These are phyloP conservation scores for Neonectria magnoliae DNA, from an alignment of 2,329 filamentous ascomycete species.

Conservation along the genomic window DNA sequence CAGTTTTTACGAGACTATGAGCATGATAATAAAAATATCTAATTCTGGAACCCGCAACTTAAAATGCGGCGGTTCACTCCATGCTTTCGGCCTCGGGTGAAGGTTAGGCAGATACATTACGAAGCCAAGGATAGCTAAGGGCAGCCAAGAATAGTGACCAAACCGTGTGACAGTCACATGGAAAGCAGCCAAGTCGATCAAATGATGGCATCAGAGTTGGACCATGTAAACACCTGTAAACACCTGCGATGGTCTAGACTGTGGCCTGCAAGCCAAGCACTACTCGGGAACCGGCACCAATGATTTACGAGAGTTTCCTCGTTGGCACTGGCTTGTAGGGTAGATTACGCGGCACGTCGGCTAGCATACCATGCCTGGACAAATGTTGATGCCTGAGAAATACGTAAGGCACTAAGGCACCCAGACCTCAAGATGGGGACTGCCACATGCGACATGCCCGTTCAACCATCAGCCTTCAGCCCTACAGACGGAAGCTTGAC, in stretches of 20 bases:
- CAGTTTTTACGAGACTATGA: constrained; percentile 40
- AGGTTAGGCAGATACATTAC: neutral
- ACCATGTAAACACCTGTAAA: constrained; percentile 2
- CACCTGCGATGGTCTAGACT: constrained; percentile 13
- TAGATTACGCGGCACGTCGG: neutral
- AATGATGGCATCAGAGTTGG: constrained; percentile 18
- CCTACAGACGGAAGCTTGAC: constrained; percentile 40
- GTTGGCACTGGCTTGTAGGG: constrained; percentile 5
- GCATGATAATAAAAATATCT: constrained; percentile 18
- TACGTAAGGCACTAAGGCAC: constrained; percentile 9
- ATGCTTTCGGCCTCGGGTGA: neutral
- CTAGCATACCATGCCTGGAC: no score
- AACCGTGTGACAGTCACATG: constrained; percentile 13
- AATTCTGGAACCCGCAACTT: constrained; percentile 17
- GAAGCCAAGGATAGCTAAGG: neutral
- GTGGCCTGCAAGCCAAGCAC: constrained; percentile 12
- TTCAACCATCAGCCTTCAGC: constrained; percentile 36
- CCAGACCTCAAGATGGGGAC: constrained; percentile 17
- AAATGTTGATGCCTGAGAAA: constrained; percentile 16
- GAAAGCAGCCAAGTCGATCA: constrained; percentile 1
- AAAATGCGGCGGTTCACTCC: neutral
- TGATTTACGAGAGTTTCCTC: neutral
- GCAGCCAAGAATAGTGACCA: constrained; percentile 8
- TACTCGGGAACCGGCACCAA: constrained; percentile 10
- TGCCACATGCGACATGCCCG: constrained; percentile 28